These are phyloP conservation scores for Suhomyces emberorum DNA, from an alignment of 805 yeast species.

Conservation along the genomic window DNA sequence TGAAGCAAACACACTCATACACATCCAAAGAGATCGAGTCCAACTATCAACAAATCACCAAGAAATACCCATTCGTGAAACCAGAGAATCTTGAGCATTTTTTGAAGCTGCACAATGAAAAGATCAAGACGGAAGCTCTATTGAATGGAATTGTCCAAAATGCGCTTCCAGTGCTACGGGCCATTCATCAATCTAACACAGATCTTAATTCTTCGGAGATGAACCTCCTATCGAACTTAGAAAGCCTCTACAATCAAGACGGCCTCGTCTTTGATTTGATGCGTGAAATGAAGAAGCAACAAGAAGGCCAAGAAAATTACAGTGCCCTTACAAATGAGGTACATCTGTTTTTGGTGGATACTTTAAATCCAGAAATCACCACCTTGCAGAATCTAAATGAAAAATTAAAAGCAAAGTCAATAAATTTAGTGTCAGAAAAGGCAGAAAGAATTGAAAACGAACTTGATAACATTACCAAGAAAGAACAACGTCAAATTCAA, in stretches of 20 bases:
- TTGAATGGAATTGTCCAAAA: slow-evolving; percentile 24
- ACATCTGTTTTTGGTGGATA: slow-evolving; percentile 5
- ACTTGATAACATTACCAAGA: slow-evolving; percentile 2
- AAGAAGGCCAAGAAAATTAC: slow-evolving; percentile 5
- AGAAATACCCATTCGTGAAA: slow-evolving; percentile 8
- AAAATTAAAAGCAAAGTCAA: slow-evolving; percentile 9
- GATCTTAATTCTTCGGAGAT: slow-evolving; percentile 27
- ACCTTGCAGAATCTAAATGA: slow-evolving; percentile 13
- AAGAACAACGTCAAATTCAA: slow-evolving; percentile 6
- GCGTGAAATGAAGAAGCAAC: slow-evolving; percentile 6
- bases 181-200: slow-evolving; percentile 28
- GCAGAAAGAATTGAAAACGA: slow-evolving; percentile 7
- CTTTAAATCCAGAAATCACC: slow-evolving; percentile 17
- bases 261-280: slow-evolving; percentile 15
- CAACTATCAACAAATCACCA: slow-evolving; percentile 13
- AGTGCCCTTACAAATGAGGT: slow-evolving; percentile 5
- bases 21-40: slow-evolving; percentile 14
- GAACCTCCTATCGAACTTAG: slow-evolving; percentile 19
- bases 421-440: slow-evolving; percentile 9
- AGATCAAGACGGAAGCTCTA: slow-evolving; percentile 24
- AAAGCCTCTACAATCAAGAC: slow-evolving; percentile 13
- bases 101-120: slow-evolving; percentile 16
- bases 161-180: slow-evolving; percentile 30
- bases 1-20: slow-evolving; percentile 16
- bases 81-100: slow-evolving; percentile 15